Evolutionary conservation across 1,284 basidiomycete genomes (phyloP), one percentile per base, ranked within the genome.

Genomic region (Tetrapyrgos nigripes): DNA sequence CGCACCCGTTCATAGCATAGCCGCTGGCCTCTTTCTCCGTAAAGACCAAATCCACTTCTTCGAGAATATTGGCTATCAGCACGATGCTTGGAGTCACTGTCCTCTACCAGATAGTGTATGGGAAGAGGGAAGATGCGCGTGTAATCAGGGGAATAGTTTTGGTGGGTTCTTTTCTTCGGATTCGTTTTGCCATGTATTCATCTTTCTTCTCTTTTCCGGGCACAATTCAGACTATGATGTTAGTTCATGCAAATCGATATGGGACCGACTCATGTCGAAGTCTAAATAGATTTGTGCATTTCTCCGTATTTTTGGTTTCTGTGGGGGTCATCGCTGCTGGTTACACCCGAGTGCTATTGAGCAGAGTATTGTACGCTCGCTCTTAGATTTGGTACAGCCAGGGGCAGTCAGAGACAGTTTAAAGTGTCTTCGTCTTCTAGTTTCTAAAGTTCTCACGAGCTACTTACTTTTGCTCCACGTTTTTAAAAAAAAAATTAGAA

Each of bases 1-100:
- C 66, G 91, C 90, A 3, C 90, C 88, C 1, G 86, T 91, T 2
- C 88, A 91, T 68, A 86, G 83, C 45, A 88, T 91, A 57, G 88
- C 83, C 17, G 88, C 85, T 0, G 83, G 85, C 0, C 73, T 89
- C 13, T 87, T 90, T 66, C 82, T 84, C 3, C 73, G 75, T 59
- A 85, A 84, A 66, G 83, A 86, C 28, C 81, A 89, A 68, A 83
- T 88, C 31, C 84, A 88, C 69, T 87, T 85, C 73, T 88, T 89
- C 69, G 74, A 77, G 50, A 77, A 81, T 44, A 81, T 79, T 55
- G 81, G 80, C 9, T 83, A 83, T 50, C 67, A 72, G 74, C 83
- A 84, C 67, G 79, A 80, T 59, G 81, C 81, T 4, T 83, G 82
- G 73, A 76, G 79, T 63, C 82, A 83, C 63, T 85, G 84, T 66